Conservation (phyloP, 495 filamentous ascomycete genomes). For the Delitschia confertaspora region DNA sequence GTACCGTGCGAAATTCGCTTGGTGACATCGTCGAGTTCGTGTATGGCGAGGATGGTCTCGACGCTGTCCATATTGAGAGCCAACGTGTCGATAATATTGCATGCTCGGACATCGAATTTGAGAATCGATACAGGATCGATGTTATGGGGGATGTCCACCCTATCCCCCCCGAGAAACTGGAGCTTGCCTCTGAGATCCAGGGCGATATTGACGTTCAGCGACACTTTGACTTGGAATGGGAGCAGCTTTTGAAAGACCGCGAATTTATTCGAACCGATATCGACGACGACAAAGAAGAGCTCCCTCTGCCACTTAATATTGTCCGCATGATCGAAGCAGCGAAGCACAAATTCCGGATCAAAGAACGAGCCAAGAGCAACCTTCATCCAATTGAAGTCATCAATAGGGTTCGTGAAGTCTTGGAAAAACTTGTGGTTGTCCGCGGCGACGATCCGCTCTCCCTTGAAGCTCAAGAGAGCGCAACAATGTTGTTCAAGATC, state of each 20-base stretch:
- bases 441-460: conserved; percentile 77
- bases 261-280: conserved; percentile 54
- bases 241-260: conserved; percentile 64
- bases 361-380: conserved; percentile 74
- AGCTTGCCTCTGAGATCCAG: conserved; percentile 76
- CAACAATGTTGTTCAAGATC: conserved; percentile 83
- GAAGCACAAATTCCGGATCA: conserved; percentile 81
- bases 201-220: conserved; percentile 79
- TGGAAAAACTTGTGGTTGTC: conserved; percentile 72
- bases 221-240: conserved; percentile 81
- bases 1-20: conserved; percentile 91
- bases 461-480: conserved; percentile 74
- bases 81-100: conserved; percentile 80
- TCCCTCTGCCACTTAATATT: conserved; percentile 89
- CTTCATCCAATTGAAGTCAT: conserved; percentile 84
- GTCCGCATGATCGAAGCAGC: conserved; percentile 83
- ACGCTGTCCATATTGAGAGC: conserved; percentile 82
- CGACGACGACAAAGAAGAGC: conserved; percentile 61
- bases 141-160: conserved; percentile 68
- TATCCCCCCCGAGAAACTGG: conserved; percentile 63
- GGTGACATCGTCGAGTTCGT: conserved; percentile 96
- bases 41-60: conserved; percentile 94
- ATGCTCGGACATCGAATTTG: conserved; percentile 62
- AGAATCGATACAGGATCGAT: conserved; percentile 77
- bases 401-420: conserved; percentile 63